Evolutionary conservation across 768 basidiomycete species (phyloP), one percentile per base, ranked within the genome.

Genomic region (Pholiota conissans): DNA sequence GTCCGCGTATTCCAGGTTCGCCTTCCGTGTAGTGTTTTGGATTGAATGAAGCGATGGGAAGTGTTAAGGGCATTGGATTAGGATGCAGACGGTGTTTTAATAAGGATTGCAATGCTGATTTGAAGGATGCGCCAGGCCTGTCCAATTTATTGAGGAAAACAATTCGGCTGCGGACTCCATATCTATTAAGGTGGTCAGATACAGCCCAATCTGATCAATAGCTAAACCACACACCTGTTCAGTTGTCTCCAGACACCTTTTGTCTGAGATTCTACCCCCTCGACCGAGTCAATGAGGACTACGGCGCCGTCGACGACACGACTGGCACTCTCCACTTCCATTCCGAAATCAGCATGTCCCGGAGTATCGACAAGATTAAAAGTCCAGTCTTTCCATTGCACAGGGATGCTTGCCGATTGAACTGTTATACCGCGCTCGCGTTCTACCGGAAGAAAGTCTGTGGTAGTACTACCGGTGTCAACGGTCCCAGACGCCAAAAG

Each of bases 241-340:
- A 95, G 71, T 69, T 95, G 93, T 53, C 74, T 76, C 93, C 93
- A 95, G 45, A 95, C 93, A 39, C 90, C 91, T 69, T 85, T 88
- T 0, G 93, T 95, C 68, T 95, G 93, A 10, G 91, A 85, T 70
- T 95, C 93, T 5, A 95, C 93, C 6, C 93, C 93, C 72, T 95
- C 93, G 0, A 95, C 93, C 0, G 92, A 90, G 72, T 95, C 93
- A 42, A 95, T 84, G 29, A 95, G 72, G 28, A 95, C 90, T 27
- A 95, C 86, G 14, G 92, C 93, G 55, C 93, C 93, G 61, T 95
- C 93, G 3, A 94, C 84, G 14, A 95, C 89, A 27, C 93, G 85
- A 66, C 92, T 94, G 7, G 93, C 93, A 65, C 92, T 91, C 72
- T 95, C 93, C 26, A 95, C 93, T 66, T 95, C 93, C 92, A 95